Base-by-base conservation (phyloP, 2,329 filamentous ascomycete genomes). In the Akanthomyces uredinophilus region DNA sequence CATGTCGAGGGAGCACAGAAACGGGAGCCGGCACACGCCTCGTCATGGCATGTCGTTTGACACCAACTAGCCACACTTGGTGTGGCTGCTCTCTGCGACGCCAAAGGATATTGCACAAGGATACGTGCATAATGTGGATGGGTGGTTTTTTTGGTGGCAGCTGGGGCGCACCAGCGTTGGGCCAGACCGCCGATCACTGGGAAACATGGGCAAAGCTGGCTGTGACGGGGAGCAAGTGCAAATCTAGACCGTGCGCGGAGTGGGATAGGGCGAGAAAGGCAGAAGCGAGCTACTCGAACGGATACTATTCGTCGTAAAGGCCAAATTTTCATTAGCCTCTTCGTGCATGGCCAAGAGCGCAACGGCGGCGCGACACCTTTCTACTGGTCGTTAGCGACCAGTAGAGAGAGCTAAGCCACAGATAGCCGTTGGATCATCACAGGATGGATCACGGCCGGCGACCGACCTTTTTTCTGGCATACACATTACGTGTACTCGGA, bases 71-170 rank as follows among this genome's bases (percentile, higher is more conserved):
- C 57, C 57, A 60, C 57, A 60, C 35, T 49, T 47, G 20, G 16
- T 46, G 47, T 60, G 57, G 57, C 57, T 60, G 53, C n/a, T 35
- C 35, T 37, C 22, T 55, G n/a, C 20, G 50, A 53, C 22, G 20
- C 20, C 22, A 13, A 43, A 43, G 35, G 52, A 44, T 24, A 55
- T 41, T 53, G 35, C 51, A 10, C 35, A 46, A 22, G 39, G 39
- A 46, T 46, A 16, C 24, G 14, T n/a, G 52, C 39, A 43, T 53
- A 43, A 24, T 55, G 35, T 55, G 52, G 37, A 37, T 41, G 18
- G 41, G 22, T n/a, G 18, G 5, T 27, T 37, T 27, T 22, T 41
- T 16, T 37, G 10, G 5, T 55, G 53, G 37, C 37, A 32, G 41
- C 53, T 47, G 35, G 13, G 32, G 51, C 35, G 44, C 13, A 11